Conservation (phyloP, 1,139 yeast genomes). For the Debaryomyces psychrophilus region DNA sequence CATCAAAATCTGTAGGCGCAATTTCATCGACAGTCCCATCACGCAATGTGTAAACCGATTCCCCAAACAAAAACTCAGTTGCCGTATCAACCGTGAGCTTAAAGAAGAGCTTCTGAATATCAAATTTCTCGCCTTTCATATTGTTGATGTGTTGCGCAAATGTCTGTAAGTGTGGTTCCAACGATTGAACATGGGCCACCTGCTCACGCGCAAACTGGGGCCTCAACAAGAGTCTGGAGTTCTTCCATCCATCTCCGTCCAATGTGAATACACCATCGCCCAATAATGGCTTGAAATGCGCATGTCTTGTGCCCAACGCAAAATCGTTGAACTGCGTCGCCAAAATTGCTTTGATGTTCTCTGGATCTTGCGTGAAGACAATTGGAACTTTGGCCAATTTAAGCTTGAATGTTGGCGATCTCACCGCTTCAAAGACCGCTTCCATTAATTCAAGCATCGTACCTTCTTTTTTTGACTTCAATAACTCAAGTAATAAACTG, state of each 20-base stretch:
- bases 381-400: conserved; percentile 31
- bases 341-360: conserved; percentile 39
- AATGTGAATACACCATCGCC: conserved; percentile 64
- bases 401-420: conserved; percentile 33
- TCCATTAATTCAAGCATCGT: conserved; percentile 26
- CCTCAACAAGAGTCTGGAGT: conserved; percentile 55
- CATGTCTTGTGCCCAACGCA: conserved; percentile 51
- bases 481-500: conserved; percentile 18
- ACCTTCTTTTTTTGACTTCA: conserved; percentile 28
- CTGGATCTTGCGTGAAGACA: conserved; percentile 31
- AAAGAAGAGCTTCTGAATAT: conserved; percentile 43
- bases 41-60: conserved; percentile 37
- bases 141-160: conserved; percentile 34
- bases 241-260: conserved; percentile 61
- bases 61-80: conserved; percentile 57
- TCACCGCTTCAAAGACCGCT: conserved; percentile 17
- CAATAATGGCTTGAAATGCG: conserved; percentile 44
- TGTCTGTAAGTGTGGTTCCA: conserved; percentile 50
- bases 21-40: conserved; percentile 20
- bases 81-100: conserved; percentile 51
- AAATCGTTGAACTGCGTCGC: conserved; percentile 55
- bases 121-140: conserved; percentile 27
- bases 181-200: conserved; percentile 45
- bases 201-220: conserved; percentile 59
- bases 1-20: conserved; percentile 22